Conservation (phyloP, 495 filamentous ascomycete species). For the Rhypophila decipiens region DNA sequence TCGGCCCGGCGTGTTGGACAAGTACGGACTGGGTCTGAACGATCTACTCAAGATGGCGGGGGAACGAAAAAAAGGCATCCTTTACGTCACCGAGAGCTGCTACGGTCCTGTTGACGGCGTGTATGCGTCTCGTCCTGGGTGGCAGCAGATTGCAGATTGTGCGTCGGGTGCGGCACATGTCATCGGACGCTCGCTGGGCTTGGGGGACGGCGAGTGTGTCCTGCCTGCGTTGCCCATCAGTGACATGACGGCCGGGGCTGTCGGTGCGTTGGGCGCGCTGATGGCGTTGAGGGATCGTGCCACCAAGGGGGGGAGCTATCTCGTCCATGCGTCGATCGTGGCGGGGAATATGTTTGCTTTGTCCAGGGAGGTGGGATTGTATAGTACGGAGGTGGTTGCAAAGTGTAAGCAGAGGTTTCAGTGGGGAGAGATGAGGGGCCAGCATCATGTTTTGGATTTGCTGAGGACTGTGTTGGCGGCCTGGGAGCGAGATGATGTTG, state of each 20-base stretch:
- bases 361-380: constrained; percentile 16
- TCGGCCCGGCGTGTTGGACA: constrained; percentile 47
- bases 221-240: constrained; percentile 27
- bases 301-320: constrained; percentile 15
- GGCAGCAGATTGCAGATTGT: constrained; percentile 40
- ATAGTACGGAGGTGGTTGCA: constrained; percentile 11
- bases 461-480: constrained; percentile 10
- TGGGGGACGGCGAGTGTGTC: constrained; percentile 18
- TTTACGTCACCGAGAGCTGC: constrained; percentile 56
- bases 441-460: constrained; percentile 18
- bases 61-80: constrained; percentile 47
- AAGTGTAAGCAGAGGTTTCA: constrained; percentile 14
- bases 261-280: constrained; percentile 14
- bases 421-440: constrained; percentile 16
- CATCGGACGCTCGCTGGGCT: constrained; percentile 9
- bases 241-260: constrained; percentile 25
- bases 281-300: constrained; percentile 18
- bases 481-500: constrained; percentile 4
- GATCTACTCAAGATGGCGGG: constrained; percentile 39
- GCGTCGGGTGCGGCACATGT: constrained; percentile 20
- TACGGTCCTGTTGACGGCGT: constrained; percentile 43
- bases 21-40: constrained; percentile 44
- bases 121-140: constrained; percentile 32
- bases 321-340: constrained; percentile 13
- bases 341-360: constrained; percentile 12